phyloP scores from a whole-genome alignment of 352 stramenopile species.

The Phytophthora cryptogea region DNA sequence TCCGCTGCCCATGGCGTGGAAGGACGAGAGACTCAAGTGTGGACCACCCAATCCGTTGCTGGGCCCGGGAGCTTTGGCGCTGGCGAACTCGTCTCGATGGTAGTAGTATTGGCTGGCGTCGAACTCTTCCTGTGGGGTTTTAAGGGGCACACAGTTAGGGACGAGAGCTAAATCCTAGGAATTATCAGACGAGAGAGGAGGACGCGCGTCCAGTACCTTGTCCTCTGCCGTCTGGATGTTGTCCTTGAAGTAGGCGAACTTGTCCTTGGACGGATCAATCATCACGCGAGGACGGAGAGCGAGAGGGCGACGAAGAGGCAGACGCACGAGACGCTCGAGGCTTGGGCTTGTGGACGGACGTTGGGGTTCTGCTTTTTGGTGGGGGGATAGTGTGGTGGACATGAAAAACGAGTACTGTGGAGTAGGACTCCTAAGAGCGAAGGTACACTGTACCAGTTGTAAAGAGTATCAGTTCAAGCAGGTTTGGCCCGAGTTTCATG shows the following conservation, averaged over 20 bases:
- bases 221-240: slow-evolving; percentile 90
- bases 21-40: slow-evolving; percentile 51
- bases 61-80: slow-evolving; percentile 32
- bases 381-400: too few species aligned
- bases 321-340: too few species aligned
- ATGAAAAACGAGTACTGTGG: too few species aligned
- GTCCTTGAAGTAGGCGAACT: slow-evolving; percentile 91
- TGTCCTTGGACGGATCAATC: slow-evolving; percentile 90
- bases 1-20: slow-evolving; percentile 54
- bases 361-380: too few species aligned
- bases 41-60: slow-evolving; percentile 30
- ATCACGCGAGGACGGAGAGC: slow-evolving; percentile 34
- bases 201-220: slow-evolving; percentile 56
- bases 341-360: too few species aligned
- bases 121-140: slow-evolving; percentile 61
- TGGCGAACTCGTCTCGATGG: slow-evolving; percentile 74
- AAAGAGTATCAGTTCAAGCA: too few species aligned
- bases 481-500: too few species aligned
- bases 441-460: too few species aligned
- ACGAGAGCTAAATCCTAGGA: neutral
- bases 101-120: slow-evolving; percentile 91
- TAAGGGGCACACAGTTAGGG: neutral
- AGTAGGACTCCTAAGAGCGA: too few species aligned
- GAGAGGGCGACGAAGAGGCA: neutral
- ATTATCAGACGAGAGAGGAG: neutral